These are phyloP conservation scores for Entoloma clypeatum DNA, from an alignment of 1,284 basidiomycete species.

Conservation along the genomic window DNA sequence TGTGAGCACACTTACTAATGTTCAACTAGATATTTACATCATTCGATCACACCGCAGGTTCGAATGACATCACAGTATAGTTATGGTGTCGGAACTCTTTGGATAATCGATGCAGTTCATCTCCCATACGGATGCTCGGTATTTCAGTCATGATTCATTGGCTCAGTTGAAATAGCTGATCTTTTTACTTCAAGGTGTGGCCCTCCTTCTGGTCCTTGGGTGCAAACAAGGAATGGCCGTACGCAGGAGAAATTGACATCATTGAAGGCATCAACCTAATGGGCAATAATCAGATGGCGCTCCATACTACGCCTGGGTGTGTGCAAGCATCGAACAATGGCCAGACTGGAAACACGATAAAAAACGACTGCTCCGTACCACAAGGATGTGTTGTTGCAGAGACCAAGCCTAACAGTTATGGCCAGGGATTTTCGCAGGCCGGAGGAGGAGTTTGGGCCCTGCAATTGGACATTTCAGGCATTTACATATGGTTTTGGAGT, in stretches of 20 bases:
- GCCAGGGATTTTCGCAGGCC: slow-evolving; percentile 51
- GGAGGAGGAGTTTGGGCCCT: slow-evolving; percentile 75
- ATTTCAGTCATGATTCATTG: slow-evolving; percentile 23
- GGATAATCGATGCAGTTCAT: slow-evolving; percentile 54
- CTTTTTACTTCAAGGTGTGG: slow-evolving; percentile 46
- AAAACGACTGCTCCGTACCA: slow-evolving; percentile 45
- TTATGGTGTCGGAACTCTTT: slow-evolving; percentile 50
- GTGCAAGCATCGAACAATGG: slow-evolving; percentile 26
- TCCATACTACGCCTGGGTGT: slow-evolving; percentile 49
- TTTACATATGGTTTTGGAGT: slow-evolving; percentile 77
- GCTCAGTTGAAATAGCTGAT: no score
- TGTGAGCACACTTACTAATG: slow-evolving; percentile 31
- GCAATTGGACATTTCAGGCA: slow-evolving; percentile 59
- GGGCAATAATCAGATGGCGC: slow-evolving; percentile 55
- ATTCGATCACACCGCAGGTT: slow-evolving; percentile 33
- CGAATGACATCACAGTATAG: slow-evolving; percentile 50
- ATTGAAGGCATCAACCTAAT: slow-evolving; percentile 54
- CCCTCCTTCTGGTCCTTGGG: slow-evolving; percentile 49
- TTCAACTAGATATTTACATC: not conserved
- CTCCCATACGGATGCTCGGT: slow-evolving; percentile 67
- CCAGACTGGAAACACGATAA: slow-evolving; percentile 33
- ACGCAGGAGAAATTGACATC: slow-evolving; percentile 50
- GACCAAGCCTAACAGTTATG: slow-evolving; percentile 56
- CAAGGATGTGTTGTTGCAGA: slow-evolving; percentile 65
- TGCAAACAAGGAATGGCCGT: slow-evolving; percentile 38